A percentile compares a stretch with the other conserved stretches of the same genome.
These are phyloP conservation scores for Lagenidium sp. DNA, from an alignment of 352 stramenopile species.

Conservation along the genomic window DNA sequence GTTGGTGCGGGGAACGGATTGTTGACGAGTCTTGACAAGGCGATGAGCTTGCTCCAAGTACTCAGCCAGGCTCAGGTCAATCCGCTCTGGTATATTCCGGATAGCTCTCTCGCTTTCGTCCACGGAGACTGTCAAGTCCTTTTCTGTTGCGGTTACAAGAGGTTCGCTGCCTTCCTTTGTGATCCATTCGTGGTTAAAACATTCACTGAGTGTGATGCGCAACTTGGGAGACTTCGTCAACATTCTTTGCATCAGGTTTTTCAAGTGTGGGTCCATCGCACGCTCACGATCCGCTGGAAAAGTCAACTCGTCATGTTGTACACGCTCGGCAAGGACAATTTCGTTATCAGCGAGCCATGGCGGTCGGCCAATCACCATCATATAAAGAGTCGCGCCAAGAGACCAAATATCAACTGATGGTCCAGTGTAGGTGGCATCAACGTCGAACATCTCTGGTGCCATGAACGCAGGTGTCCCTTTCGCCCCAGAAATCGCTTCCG, in stretches of 20 bases:
- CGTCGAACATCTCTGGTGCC: constrained; percentile 89
- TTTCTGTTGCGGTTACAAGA: constrained; percentile 25
- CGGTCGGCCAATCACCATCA: constrained; percentile 88
- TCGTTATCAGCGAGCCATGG: constrained; percentile 89
- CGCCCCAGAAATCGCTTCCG: constrained; percentile 70
- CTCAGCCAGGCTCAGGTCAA: constrained; percentile 67
- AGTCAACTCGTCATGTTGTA: constrained; percentile 83
- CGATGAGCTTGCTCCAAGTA: constrained; percentile 68
- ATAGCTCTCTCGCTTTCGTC: constrained; percentile 82
- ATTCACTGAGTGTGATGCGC: constrained; percentile 72
- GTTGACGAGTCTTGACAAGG: constrained; percentile 64
- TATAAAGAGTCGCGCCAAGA: constrained; percentile 86
- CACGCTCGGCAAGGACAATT: constrained; percentile 75
- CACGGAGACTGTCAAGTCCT: constrained; percentile 69
- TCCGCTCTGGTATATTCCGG: constrained; percentile 80
- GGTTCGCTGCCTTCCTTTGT: constrained; percentile 90
- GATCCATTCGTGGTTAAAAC: constrained; percentile 89
- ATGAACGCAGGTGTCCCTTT: constrained; percentile 88
- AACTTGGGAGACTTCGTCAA: constrained; percentile 81
- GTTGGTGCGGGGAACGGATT: constrained; percentile 4
- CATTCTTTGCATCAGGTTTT: constrained; percentile 88
- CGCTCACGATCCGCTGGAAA: constrained; percentile 71
- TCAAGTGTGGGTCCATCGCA: constrained; percentile 80
- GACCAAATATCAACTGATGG: constrained; percentile 86
- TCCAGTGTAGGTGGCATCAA: constrained; percentile 82